Conservation (phyloP, 2,329 filamentous ascomycete species). For the Aaosphaeria arxii region DNA sequence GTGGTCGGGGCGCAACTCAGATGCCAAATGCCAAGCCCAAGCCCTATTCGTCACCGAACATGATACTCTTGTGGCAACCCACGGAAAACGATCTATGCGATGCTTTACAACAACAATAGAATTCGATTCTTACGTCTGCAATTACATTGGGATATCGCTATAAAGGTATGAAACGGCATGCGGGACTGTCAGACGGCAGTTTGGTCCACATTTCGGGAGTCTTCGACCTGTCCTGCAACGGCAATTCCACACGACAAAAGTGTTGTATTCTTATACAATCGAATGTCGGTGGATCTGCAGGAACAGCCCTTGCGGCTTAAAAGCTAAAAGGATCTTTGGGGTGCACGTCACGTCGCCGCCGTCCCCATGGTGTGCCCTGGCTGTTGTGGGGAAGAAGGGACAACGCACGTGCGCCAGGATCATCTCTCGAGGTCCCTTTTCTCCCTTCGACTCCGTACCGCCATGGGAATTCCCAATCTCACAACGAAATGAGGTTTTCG, state of each 20-base stretch:
- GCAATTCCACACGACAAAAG: conserved; percentile 11
- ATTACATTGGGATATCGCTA: background rate
- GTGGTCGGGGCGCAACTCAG: background rate
- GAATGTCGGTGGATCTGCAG: conserved; percentile 27
- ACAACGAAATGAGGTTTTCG: too few relatives aligned
- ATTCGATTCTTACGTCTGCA: background rate
- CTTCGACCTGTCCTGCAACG: conserved; percentile 9
- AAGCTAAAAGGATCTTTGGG: conserved; percentile 27
- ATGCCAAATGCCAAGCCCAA: conserved; percentile 1
- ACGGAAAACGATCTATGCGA: background rate
- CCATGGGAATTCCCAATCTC: too few relatives aligned
- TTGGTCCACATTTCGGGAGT: conserved; percentile 27
- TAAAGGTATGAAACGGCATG: conserved; percentile 2
- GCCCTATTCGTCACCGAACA: conserved; percentile 1
- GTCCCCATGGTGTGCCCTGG: too few relatives aligned
- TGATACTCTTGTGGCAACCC: background rate
- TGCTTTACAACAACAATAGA: conserved; percentile 5
- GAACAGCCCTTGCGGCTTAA: conserved; percentile 36
- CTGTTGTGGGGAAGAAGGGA: conserved; percentile 21
- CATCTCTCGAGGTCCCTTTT: too few relatives aligned
- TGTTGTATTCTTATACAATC: background rate
- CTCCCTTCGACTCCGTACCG: too few relatives aligned
- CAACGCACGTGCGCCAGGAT: conserved; percentile 4
- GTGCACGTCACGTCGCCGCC: conserved; percentile 5
- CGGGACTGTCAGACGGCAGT: background rate